Evolutionary conservation across 1,139 yeast genomes (phyloP).

Genomic region (Yamadazyma trypodendri): DNA sequence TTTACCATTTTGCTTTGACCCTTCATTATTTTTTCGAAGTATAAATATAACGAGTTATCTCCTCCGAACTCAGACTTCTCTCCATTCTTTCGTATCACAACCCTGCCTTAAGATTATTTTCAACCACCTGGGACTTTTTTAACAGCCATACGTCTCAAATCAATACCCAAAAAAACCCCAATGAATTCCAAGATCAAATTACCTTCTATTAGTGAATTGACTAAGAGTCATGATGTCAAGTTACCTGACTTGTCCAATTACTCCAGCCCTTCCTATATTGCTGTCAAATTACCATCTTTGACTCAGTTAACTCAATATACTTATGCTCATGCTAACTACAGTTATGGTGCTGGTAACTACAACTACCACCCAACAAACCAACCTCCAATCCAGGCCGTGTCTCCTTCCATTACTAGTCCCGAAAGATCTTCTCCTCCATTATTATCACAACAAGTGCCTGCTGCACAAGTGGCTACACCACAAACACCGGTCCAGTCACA

Average conservation of each 20-base stretch:
- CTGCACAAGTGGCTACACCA: neutral
- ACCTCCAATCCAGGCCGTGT: constrained; percentile 4
- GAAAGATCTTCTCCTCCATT: constrained; percentile 1
- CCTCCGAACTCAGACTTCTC: neutral
- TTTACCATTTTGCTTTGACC: neutral
- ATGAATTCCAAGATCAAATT: constrained; percentile 22
- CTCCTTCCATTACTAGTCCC: constrained; percentile 4
- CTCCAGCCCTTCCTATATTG: constrained; percentile 2
- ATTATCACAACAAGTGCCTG: constrained; percentile 4
- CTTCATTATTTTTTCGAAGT: neutral
- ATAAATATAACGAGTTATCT: neutral
- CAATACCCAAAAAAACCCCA: neutral
- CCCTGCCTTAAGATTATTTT: neutral
- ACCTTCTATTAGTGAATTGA: constrained; percentile 38
- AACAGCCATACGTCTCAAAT: neutral
- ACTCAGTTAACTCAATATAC: constrained; percentile 7
- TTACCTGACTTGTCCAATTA: constrained; percentile 13
- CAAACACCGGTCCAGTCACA: constrained; percentile 1
- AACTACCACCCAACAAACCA: constrained; percentile 5
- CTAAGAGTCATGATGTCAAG: constrained; percentile 16
- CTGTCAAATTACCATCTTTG: constrained; percentile 9
- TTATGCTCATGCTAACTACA: constrained; percentile 4
- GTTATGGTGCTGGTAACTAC: constrained; percentile 6
- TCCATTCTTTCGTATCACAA: neutral
- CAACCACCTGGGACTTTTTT: neutral